Evolutionary conservation across 345 rosid species (phyloP).

Genomic region (Microthlaspi erraticum): DNA sequence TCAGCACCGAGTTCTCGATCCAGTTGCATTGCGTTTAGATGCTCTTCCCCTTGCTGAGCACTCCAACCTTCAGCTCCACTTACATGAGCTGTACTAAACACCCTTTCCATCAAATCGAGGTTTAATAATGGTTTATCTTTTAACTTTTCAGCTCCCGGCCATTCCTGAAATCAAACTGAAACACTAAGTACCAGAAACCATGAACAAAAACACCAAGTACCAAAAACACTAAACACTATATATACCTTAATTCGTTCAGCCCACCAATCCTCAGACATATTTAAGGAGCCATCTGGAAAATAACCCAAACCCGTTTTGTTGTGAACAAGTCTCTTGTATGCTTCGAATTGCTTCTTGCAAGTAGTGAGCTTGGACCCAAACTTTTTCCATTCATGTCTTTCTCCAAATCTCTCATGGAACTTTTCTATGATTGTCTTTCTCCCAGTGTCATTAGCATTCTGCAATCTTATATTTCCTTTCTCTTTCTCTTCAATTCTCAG

Average conservation of each 20-base stretch:
- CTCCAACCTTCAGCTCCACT: constrained; percentile 17
- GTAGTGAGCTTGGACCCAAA: neutral
- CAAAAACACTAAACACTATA: too few relatives aligned
- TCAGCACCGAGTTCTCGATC: too few relatives aligned
- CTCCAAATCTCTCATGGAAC: neutral
- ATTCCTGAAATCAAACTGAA: neutral
- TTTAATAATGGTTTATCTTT: constrained; percentile 7
- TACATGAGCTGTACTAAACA: neutral
- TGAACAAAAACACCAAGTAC: too few relatives aligned
- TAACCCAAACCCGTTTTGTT: neutral
- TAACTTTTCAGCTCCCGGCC: neutral
- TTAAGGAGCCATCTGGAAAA: neutral
- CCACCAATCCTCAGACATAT: constrained; percentile 6
- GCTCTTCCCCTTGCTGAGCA: neutral
- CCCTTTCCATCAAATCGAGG: neutral
- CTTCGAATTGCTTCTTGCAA: neutral
- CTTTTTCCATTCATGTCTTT: neutral
- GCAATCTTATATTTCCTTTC: constrained; percentile 3
- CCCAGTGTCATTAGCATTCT: neutral
- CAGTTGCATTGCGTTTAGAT: neutral
- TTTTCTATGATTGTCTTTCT: neutral
- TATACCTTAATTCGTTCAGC: neutral
- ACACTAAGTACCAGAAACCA: too few relatives aligned
- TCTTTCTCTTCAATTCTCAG: neutral
- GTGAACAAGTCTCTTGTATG: neutral